Base-by-base conservation (phyloP, 2,329 filamentous ascomycete genomes). In the Dactylonectria estremocensis region DNA sequence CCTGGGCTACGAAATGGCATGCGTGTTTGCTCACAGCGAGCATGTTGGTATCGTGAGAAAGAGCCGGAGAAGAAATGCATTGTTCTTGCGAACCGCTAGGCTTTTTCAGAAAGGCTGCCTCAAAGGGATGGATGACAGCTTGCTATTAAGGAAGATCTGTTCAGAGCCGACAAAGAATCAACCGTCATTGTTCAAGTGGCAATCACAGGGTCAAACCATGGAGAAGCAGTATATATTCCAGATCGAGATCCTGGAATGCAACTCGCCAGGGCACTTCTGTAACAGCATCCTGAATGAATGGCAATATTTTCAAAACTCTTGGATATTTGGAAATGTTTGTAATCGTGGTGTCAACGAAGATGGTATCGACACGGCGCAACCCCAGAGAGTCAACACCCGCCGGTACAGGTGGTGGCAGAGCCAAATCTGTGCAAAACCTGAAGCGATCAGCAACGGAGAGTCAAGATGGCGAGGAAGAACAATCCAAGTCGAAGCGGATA, bases 101-200 rank as follows among this genome's bases (percentile, higher is more conserved):
- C 24, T 18, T 43, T 28, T 56, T 22, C 45, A 11, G 31, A 28
- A 43, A 35, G 43, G 28, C 33, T 22, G 31, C 28, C 24, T 20
- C 18, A 49, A 22, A 55, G 33, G 22, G 33, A n/a, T 28, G 50
- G 35, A 14, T 13, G 16, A 53, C 14, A 22, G 24, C 16, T 50
- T 10, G 5, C 14, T 37, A 40, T 55, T 56, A 16, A 49, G 52
- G 7, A 31, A 28, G 33, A 11, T 8, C 16, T 50, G n/a, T 50
- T 43, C 33, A 40, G 10, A 24, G 14, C 31, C 22, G 33, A 50
- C 53, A 37, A 50, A 57, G 33, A 49, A 28, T 35, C 43, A 22
- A 56, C 20, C 16, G 24, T 18, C 52, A 8, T 28, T 43, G 60
- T 50, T 50, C 53, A 50, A 10, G 33, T 56, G 49, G 33, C 45